Conservation (phyloP, 306 rosid species). For the Acacia melanoxylon region DNA sequence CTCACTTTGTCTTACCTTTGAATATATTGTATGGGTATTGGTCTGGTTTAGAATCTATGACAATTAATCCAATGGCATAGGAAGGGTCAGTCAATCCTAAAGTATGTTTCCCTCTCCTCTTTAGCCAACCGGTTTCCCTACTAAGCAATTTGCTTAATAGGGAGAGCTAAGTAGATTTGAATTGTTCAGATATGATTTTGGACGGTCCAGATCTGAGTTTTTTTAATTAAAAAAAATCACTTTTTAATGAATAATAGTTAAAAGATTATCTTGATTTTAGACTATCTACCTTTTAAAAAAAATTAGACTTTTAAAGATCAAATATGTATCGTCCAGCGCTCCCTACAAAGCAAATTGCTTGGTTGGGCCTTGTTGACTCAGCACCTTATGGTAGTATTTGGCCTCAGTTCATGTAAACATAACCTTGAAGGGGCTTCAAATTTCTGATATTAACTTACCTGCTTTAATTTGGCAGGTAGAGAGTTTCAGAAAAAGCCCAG, state of each 20-base stretch:
- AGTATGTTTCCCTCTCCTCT: slow-evolving; percentile 42
- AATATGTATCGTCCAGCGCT: too few species aligned
- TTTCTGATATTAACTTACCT: slow-evolving; percentile 21
- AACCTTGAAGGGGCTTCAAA: slow-evolving; percentile 6
- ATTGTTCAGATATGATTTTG: too few species aligned
- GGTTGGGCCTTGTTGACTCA: not conserved
- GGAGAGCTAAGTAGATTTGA: too few species aligned
- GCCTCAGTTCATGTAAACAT: slow-evolving; percentile 15
- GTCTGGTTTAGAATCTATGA: slow-evolving; percentile 94
- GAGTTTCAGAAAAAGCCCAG: slow-evolving; percentile 70
- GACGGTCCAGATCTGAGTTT: too few species aligned
- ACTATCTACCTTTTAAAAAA: too few species aligned
- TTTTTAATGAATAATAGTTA: too few species aligned
- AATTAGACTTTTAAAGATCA: too few species aligned
- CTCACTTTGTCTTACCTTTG: not conserved
- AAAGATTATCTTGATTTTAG: too few species aligned
- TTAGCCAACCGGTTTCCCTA: too few species aligned
- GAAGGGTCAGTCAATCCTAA: slow-evolving; percentile 86
- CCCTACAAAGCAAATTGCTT: too few species aligned
- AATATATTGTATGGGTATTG: slow-evolving; percentile 61
- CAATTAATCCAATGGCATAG: slow-evolving; percentile 81
- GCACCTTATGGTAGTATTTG: not conserved
- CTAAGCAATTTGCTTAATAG: too few species aligned
- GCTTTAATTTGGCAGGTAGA: slow-evolving; percentile 48
- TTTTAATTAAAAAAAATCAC: too few species aligned